Evolutionary conservation across 164 flowering plant species (phyloP).

Genomic region (Vitis rotundifolia): DNA sequence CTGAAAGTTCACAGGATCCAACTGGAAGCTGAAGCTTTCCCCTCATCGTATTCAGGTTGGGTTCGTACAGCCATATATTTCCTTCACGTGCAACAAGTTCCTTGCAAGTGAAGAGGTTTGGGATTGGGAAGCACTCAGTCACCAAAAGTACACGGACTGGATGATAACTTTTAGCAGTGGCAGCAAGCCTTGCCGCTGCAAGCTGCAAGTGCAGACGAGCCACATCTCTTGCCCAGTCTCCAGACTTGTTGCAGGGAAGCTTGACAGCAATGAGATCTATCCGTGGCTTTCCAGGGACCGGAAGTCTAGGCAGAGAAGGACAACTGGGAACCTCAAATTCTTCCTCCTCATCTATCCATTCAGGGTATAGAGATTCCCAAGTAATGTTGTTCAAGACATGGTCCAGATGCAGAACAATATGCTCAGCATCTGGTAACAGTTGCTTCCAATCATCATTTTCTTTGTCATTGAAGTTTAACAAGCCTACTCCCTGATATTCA

Average conservation of each 20-base stretch:
- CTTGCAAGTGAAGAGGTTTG: slow-evolving; percentile 52
- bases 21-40: slow-evolving; percentile 53
- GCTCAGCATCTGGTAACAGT: slow-evolving; percentile 35
- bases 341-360: slow-evolving; percentile 79
- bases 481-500: slow-evolving; percentile 47
- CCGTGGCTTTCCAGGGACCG: slow-evolving; percentile 29
- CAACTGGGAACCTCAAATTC: slow-evolving; percentile 57
- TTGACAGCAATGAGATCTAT: slow-evolving; percentile 56
- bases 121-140: slow-evolving; percentile 47
- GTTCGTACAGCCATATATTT: slow-evolving; percentile 50
- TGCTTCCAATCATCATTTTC: slow-evolving; percentile 48
- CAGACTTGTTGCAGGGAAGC: slow-evolving; percentile 50
- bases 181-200: slow-evolving; percentile 50
- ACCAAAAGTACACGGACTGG: slow-evolving; percentile 44
- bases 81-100: slow-evolving; percentile 47
- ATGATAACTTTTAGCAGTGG: slow-evolving; percentile 33
- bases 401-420: slow-evolving; percentile 30
- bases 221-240: slow-evolving; percentile 59
- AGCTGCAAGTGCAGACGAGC: slow-evolving; percentile 61
- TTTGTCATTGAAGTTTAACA: slow-evolving; percentile 48
- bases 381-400: slow-evolving; percentile 39
- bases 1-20: slow-evolving; percentile 61
- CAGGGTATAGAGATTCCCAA: slow-evolving; percentile 68
- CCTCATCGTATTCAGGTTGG: slow-evolving; percentile 38
- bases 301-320: slow-evolving; percentile 44